Evolutionary conservation across 2,329 filamentous ascomycete genomes (phyloP).

Genomic region (Xylaria polymorpha): DNA sequence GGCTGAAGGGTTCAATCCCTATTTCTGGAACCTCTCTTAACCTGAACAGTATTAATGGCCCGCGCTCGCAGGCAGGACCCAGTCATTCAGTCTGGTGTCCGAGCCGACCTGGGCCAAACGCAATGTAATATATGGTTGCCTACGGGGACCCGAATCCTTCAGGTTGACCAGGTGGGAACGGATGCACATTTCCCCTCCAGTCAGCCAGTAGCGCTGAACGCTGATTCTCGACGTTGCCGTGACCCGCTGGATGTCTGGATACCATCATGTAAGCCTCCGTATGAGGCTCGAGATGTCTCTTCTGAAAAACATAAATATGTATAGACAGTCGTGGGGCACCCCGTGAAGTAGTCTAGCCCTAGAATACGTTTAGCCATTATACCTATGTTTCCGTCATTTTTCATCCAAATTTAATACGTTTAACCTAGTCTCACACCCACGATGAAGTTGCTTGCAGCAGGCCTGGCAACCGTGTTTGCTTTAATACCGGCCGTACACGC

Average conservation of each 20-base stretch:
- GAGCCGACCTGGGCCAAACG: neutral
- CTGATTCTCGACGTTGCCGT: neutral
- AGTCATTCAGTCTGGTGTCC: neutral
- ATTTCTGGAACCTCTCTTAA: constrained; percentile 20
- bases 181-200: neutral
- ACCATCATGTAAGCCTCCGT: neutral
- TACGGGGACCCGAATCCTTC: constrained; percentile 28
- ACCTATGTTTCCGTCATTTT: neutral
- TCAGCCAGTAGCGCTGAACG: neutral
- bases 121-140: neutral
- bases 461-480: constrained; percentile 28
- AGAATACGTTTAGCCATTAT: neutral
- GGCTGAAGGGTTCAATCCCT: constrained; percentile 2
- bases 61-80: constrained; percentile 3
- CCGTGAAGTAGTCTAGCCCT: neutral
- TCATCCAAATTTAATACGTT: neutral
- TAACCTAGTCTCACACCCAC: neutral
- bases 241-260: neutral
- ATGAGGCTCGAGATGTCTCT: neutral
- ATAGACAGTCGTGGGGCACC: constrained; percentile 17
- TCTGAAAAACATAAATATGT: neutral
- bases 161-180: neutral
- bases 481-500: constrained; percentile 12
- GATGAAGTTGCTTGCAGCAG: constrained; percentile 34
- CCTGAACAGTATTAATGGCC: constrained; percentile 4